Evolutionary conservation across 176 grass and related monocot species (phyloP), one percentile per base, ranked within the genome.

Genomic region (Triticum turgidum): DNA sequence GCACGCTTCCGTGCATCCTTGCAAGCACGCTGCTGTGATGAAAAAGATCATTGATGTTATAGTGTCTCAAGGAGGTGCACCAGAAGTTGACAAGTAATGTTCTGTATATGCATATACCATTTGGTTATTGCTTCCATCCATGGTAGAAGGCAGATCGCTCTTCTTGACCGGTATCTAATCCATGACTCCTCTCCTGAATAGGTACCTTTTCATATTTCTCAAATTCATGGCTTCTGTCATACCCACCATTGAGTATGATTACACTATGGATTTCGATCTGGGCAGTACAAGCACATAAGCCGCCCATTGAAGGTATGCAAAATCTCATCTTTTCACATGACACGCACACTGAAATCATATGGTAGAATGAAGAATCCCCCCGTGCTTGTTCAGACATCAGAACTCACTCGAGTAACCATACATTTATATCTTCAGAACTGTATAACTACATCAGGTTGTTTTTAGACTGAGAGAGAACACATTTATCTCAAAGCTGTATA

Each of bases 1-100:
- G 93, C 97, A 98, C 68, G 94, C 97, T 61, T 91, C 94, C 61
- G 88, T 98, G 11, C 97, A 98, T 85, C 97, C 97, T 29, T 98
- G 97, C 79, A 92, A 91, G 54, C 97, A 98, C 38, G 92, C 91
- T 20, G 94, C 92, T 77, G 94, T 98, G 38, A 98, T 98, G 97
- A 98, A 98, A 89, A 98, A 98, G 87, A 98, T 98, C 65, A 68
- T 98, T 69, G 94, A 98, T 66, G 97, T 98, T 87, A 86, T 95
- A 37, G 88, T 91, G 78, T 94, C 92, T 63, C 87, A 80, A 76
- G 90, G 92, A 78, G 92, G 91, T 74, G 85, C 92, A 85, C 97
- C 97, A 49, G 92, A 99, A 99, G 97, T 99, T 83, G 97, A 99
- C 77, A 99, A 91, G 97, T 97, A 91, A 89, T 85, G 41, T 44